Conservation (phyloP, 2,329 filamentous ascomycete species). For the Diaporthe australafricana region DNA sequence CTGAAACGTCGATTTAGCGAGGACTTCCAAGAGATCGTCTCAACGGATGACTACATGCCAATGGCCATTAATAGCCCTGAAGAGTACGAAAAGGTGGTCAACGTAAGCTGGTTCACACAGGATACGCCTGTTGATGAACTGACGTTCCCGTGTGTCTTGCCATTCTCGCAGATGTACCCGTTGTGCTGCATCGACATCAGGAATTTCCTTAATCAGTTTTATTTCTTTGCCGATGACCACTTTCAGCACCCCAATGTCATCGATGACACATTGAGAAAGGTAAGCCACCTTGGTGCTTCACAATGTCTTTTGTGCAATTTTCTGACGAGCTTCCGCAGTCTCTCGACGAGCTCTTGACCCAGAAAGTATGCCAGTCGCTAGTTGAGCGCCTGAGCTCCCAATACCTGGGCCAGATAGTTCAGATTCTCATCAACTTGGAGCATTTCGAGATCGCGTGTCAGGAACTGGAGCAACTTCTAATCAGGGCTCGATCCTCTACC, state of each 20-base stretch:
- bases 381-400: constrained; percentile 91
- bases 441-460: constrained; percentile 95
- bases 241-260: constrained; percentile 92
- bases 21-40: constrained; percentile 91
- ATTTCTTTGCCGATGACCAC: constrained; percentile 96
- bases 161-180: constrained; percentile 99
- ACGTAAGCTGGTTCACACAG: constrained; percentile 94
- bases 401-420: constrained; percentile 96
- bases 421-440: constrained; percentile 97
- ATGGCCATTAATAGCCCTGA: constrained; percentile 94
- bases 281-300: constrained; percentile 46
- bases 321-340: constrained; percentile 63
- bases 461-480: constrained; percentile 88
- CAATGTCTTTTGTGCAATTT: not conserved
- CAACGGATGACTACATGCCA: constrained; percentile 99
- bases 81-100: constrained; percentile 95
- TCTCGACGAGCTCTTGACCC: constrained; percentile 92
- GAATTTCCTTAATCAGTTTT: constrained; percentile 98
- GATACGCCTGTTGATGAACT: constrained; percentile 82
- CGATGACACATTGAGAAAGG: constrained; percentile 88
- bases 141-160: constrained; percentile 92
- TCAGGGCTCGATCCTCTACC: constrained; percentile 84
- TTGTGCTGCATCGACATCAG: constrained; percentile 98
- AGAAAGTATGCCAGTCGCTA: constrained; percentile 90
- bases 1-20: constrained; percentile 93